These are phyloP conservation scores for Pharnaceum exiguum DNA, from an alignment of 148 eudicot genomes.

Conservation along the genomic window DNA sequence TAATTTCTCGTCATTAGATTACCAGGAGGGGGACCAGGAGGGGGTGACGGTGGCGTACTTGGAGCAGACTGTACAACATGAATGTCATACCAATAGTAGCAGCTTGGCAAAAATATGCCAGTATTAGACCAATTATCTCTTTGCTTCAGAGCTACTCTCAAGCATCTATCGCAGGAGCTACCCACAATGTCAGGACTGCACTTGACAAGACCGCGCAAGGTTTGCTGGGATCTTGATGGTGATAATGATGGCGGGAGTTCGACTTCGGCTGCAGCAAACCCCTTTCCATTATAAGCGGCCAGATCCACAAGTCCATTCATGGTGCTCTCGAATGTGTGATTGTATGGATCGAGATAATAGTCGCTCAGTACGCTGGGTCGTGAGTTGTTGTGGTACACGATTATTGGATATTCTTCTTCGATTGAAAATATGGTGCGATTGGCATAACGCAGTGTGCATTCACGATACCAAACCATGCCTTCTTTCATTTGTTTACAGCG, in stretches of 20 bases:
- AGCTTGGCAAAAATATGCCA: constrained; percentile 13
- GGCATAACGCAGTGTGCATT: constrained; percentile 25
- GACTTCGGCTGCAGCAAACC: constrained; percentile 1
- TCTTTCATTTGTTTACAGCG: constrained; percentile 1
- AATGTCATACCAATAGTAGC: neutral
- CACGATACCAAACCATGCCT: constrained; percentile 22
- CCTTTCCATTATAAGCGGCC: neutral
- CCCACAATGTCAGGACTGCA: constrained; percentile 22
- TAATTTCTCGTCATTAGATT: no score
- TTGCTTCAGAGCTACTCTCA: neutral
- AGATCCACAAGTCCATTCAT: constrained; percentile 1
- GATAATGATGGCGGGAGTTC: no score
- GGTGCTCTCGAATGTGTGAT: neutral
- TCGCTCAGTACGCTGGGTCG: neutral
- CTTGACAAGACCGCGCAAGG: neutral
- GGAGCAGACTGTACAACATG: no score
- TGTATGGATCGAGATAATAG: neutral
- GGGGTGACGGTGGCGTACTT: no score
- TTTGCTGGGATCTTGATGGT: neutral
- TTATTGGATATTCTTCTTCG: neutral
- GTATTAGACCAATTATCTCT: constrained; percentile 9
- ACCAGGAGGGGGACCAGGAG: no score
- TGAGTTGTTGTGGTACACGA: neutral
- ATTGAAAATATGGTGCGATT: neutral
- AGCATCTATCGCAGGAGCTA: constrained; percentile 3